These are phyloP conservation scores for Paecilomyces dactylethromorphus DNA, from an alignment of 2,329 filamentous ascomycete genomes.

Conservation along the genomic window DNA sequence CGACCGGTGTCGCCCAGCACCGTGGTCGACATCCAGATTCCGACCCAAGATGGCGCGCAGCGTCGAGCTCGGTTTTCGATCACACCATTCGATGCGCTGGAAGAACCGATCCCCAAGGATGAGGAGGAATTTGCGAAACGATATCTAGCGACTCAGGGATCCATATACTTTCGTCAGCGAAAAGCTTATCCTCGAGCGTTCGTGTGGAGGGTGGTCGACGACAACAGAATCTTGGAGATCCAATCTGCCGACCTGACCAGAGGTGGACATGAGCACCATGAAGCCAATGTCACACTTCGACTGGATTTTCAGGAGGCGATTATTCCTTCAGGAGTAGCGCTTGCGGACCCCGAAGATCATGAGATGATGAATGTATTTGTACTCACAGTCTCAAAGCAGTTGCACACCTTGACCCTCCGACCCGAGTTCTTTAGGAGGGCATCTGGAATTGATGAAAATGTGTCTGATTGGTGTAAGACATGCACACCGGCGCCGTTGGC, in stretches of 20 bases:
- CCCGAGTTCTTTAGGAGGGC: conserved; percentile 73
- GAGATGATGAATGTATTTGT: conserved; percentile 75
- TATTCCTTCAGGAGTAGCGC: conserved; percentile 68
- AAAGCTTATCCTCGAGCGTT: conserved; percentile 75
- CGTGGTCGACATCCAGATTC: conserved; percentile 64
- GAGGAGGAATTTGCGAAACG: conserved; percentile 60
- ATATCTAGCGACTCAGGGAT: conserved; percentile 69
- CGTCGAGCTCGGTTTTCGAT: conserved; percentile 39
- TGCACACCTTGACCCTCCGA: conserved; percentile 78
- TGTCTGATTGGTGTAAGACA: conserved; percentile 71
- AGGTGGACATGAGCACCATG: conserved; percentile 53
- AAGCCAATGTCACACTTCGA: conserved; percentile 69
- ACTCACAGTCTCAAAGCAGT: conserved; percentile 67
- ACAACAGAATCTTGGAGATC: conserved; percentile 72
- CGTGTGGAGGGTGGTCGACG: conserved; percentile 82
- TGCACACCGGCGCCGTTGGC: conserved; percentile 66
- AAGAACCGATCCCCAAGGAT: conserved; percentile 51
- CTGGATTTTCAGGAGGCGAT: conserved; percentile 71
- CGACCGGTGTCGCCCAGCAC: conserved; percentile 65
- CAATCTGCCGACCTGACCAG: conserved; percentile 75
- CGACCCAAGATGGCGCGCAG: conserved; percentile 42
- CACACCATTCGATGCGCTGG: conserved; percentile 37
- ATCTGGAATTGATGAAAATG: conserved; percentile 62
- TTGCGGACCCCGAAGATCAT: conserved; percentile 72
- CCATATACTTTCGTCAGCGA: conserved; percentile 75